Percentiles rank a stretch among this genome's conserved stretches.
These are phyloP conservation scores for Leucogyrophana mollusca DNA, from an alignment of 768 basidiomycete species.

Conservation along the genomic window DNA sequence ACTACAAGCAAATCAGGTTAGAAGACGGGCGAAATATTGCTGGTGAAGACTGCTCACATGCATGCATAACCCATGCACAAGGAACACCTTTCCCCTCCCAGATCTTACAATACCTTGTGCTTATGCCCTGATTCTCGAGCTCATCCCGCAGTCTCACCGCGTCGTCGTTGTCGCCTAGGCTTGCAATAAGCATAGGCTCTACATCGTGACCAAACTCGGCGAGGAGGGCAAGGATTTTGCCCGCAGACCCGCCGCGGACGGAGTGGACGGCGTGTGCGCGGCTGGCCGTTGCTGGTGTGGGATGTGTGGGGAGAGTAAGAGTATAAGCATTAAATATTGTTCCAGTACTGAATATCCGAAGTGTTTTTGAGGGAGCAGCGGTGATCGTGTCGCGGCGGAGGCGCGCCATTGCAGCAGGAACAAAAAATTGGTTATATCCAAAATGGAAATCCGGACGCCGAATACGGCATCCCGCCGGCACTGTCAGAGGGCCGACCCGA, in stretches of 20 bases:
- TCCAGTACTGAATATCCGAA: slow-evolving; percentile 77
- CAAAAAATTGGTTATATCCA: too few species aligned
- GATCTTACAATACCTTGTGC: slow-evolving; percentile 71
- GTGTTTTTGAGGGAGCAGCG: slow-evolving; percentile 31
- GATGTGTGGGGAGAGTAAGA: slow-evolving; percentile 59
- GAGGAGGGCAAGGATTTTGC: slow-evolving; percentile 64
- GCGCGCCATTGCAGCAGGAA: too few species aligned
- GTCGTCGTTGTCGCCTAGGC: slow-evolving; percentile 71
- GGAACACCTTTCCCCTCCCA: slow-evolving; percentile 75
- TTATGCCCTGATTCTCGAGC: slow-evolving; percentile 65
- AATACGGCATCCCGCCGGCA: too few species aligned
- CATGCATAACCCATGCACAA: slow-evolving; percentile 77
- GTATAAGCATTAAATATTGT: slow-evolving; percentile 80
- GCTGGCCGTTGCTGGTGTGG: slow-evolving; percentile 51
- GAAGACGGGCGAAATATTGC: neutral
- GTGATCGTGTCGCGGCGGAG: slow-evolving; percentile 24
- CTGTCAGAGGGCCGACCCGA: too few species aligned
- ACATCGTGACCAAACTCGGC: slow-evolving; percentile 38
- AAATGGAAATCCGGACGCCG: too few species aligned
- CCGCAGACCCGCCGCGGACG: slow-evolving; percentile 70
- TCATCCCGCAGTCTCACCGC: slow-evolving; percentile 61
- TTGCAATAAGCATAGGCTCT: slow-evolving; percentile 70
- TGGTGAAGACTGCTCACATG: slow-evolving; percentile 47
- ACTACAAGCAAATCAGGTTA: slow-evolving; percentile 30
- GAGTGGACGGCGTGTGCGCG: slow-evolving; percentile 74